These are phyloP conservation scores for Fistulinella prunicolor DNA, from an alignment of 768 basidiomycete genomes.

Conservation along the genomic window DNA sequence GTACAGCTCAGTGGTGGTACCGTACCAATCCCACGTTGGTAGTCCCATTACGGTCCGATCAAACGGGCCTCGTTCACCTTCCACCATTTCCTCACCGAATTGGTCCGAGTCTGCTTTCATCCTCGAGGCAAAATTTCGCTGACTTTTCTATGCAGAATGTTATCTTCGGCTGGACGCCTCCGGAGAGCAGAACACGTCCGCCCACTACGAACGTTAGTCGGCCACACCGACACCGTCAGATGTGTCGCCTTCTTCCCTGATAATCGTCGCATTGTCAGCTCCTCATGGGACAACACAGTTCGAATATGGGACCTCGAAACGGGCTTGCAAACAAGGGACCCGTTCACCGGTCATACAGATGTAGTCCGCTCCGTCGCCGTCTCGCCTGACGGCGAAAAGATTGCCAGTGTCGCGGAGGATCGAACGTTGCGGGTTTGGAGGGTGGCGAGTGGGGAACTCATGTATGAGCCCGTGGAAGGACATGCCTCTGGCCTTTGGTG, in stretches of 20 bases:
- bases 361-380: constrained; percentile 30
- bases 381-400: constrained; percentile 25
- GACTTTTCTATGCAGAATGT: constrained; percentile 4
- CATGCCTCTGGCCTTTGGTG: constrained; percentile 28
- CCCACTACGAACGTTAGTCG: constrained; percentile 31
- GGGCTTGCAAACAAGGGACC: constrained; percentile 9
- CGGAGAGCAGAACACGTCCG: constrained; percentile 27
- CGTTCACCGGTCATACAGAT: constrained; percentile 28
- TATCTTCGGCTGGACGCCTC: constrained; percentile 19
- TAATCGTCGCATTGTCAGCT: constrained; percentile 21
- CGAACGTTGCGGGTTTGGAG: constrained; percentile 29
- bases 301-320: constrained; percentile 28
- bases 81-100: background rate
- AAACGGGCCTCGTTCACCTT: background rate
- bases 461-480: constrained; percentile 25
- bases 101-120: background rate
- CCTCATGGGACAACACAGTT: constrained; percentile 26
- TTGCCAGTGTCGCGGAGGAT: constrained; percentile 31
- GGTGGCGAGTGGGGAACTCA: constrained; percentile 18
- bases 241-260: constrained; percentile 31
- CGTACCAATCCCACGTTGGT: no score
- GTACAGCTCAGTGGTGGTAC: background rate
- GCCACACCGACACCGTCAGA: constrained; percentile 26
- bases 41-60: background rate
- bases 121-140: constrained; percentile 1